Conservation (phyloP, 495 filamentous ascomycete species). For the Lophiostoma macrostomum region DNA sequence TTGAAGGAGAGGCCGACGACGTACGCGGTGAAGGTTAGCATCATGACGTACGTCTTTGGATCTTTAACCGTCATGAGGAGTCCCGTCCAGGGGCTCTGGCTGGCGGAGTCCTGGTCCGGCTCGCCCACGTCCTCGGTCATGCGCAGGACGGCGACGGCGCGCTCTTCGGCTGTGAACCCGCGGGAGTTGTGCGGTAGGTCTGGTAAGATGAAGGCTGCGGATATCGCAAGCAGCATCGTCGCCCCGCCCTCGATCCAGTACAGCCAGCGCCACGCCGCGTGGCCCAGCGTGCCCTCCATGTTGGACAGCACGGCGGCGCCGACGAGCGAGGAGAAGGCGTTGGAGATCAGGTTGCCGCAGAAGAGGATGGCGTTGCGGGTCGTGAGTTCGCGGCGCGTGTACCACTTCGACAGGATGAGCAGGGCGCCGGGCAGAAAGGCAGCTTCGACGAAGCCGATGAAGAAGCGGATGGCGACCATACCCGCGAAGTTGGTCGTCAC, state of each 20-base stretch:
- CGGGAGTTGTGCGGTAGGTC: slow-evolving; percentile 19
- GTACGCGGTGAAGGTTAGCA: slow-evolving; percentile 23
- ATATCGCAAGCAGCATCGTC: slow-evolving; percentile 14
- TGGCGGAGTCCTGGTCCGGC: slow-evolving; percentile 10
- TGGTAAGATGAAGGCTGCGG: slow-evolving; percentile 14
- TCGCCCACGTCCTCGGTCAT: slow-evolving; percentile 27
- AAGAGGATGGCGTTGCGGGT: slow-evolving; percentile 19
- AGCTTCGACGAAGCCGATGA: slow-evolving; percentile 22
- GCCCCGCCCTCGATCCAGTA: slow-evolving; percentile 23
- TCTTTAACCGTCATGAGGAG: slow-evolving; percentile 21
- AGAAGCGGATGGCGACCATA: slow-evolving; percentile 21
- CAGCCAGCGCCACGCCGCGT: slow-evolving; percentile 16
- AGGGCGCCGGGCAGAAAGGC: slow-evolving; percentile 21
- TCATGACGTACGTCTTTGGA: slow-evolving; percentile 24
- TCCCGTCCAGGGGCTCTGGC: slow-evolving; percentile 8
- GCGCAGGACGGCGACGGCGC: slow-evolving; percentile 14
- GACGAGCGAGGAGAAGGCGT: slow-evolving; percentile 19
- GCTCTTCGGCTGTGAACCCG: slow-evolving; percentile 16
- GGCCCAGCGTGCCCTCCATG: slow-evolving; percentile 17
- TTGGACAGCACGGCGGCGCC: slow-evolving; percentile 15
- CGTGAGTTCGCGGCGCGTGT: slow-evolving; percentile 19
- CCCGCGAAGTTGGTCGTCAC: slow-evolving; percentile 12
- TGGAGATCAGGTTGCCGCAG: slow-evolving; percentile 19
- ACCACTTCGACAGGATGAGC: slow-evolving; percentile 21
- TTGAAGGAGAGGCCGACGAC: slow-evolving; percentile 25